Evolutionary conservation across 202 grass and related monocot species (phyloP), one percentile per base, ranked within the genome.

Genomic region (Zoysia matrella): DNA sequence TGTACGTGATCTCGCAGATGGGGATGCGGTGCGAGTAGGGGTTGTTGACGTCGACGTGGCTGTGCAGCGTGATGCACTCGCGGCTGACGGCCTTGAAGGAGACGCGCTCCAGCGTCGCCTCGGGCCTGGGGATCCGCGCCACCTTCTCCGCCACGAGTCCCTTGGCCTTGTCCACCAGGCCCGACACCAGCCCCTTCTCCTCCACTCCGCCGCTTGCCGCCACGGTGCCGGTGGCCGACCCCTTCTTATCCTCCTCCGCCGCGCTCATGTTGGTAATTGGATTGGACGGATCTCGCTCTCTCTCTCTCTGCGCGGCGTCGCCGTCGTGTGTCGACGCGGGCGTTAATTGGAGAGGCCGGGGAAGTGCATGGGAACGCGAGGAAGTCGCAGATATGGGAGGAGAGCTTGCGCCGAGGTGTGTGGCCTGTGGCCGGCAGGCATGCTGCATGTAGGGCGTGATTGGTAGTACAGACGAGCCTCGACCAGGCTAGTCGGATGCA

Each of bases 1-100:
- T 77, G 88, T 85, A 98, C 5, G 89, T 75, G 88, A 98, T 45
- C 79, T 98, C 86, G 95, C 92, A 87, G 87, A 98, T 91, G 73
- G 95, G 95, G 46, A 98, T 80, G 73, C 86, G 75, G 82, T 90
- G 86, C 82, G 65, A 63, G 81, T 95, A 95, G 65, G 92, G 95
- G 84, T 98, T 98, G 84, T 58, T 57, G 83, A 98, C 76, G 64
- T 89, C 80, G 54, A 95, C 72, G 47, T 70, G 47, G 86, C 95
- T 90, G 84, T 91, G 86, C 68, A 98, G 86, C 15, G 77, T 89
- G 82, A 82, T 88, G 62, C 72, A 79, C 58, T 98, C 92, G 50
- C 82, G 78, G 80, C 49, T 90, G 63, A 95, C 48, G 51, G 75
- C 47, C 76, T 95, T 94, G 67, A 95, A 78, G 45, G 73, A 75